A percentile compares a stretch with the other conserved stretches of the same genome.
Evolutionary conservation across 495 filamentous ascomycete genomes (phyloP).

Genomic region (Penicillium tannophilum): DNA sequence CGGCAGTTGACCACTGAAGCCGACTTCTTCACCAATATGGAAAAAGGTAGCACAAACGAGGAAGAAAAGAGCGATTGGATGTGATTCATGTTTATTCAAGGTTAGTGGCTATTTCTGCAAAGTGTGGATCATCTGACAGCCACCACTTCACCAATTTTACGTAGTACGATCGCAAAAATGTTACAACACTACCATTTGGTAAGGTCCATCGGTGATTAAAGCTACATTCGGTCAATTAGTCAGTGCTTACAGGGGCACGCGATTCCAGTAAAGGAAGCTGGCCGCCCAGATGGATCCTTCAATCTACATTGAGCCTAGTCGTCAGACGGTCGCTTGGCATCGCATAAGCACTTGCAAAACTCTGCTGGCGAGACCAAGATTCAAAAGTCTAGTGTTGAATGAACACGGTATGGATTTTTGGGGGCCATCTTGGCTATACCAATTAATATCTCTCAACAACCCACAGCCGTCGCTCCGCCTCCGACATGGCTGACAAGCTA

Average conservation of each 20-base stretch:
- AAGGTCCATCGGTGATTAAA: background rate
- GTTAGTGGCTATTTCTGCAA: background rate
- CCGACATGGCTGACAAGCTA: conserved; percentile 52
- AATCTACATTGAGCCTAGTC: background rate
- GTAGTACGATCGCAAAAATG: background rate
- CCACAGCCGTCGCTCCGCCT: conserved; percentile 55
- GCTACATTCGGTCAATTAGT: conserved; percentile 23
- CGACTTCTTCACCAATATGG: background rate
- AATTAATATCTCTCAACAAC: conserved; percentile 57
- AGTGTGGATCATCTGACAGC: background rate
- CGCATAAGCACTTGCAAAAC: background rate
- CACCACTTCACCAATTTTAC: background rate
- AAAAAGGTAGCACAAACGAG: background rate
- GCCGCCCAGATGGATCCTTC: background rate
- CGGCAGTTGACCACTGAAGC: background rate
- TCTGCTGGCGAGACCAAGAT: too few species aligned
- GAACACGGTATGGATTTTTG: too few species aligned
- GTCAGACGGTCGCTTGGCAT: background rate
- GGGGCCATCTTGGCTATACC: background rate
- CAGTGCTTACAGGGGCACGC: conserved; percentile 25
- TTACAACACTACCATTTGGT: background rate
- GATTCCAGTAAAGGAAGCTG: background rate
- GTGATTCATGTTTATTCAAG: background rate
- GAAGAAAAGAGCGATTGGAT: background rate
- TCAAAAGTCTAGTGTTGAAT: too few species aligned